Conservation (phyloP, 1,284 basidiomycete genomes). For the Trametes pubescens region DNA sequence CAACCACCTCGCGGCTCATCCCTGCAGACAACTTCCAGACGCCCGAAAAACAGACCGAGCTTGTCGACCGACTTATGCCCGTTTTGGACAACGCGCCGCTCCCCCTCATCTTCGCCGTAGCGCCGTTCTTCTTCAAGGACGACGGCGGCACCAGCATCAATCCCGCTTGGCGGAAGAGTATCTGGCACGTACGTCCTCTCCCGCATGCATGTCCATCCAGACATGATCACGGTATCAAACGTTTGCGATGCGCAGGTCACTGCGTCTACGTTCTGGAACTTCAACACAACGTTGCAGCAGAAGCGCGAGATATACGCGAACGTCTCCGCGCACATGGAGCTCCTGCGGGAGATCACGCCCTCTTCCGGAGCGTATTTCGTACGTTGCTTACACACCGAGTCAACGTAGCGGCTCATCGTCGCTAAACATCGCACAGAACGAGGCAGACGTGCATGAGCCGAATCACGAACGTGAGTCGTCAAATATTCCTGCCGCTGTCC, state of each 20-base stretch:
- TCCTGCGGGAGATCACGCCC: conserved; percentile 53
- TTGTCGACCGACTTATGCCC: conserved; percentile 36
- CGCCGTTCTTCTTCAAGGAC: conserved; percentile 52
- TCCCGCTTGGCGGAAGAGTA: conserved; percentile 51
- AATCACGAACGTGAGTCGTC: conserved; percentile 46
- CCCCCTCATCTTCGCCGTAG: conserved; percentile 42
- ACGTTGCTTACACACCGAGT: too few species aligned
- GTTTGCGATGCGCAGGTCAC: conserved; percentile 30
- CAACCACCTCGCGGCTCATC: conserved; percentile 42
- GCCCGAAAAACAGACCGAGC: conserved; percentile 29
- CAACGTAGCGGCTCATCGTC: neutral
- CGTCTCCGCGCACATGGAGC: conserved; percentile 46
- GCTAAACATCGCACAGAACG: conserved; percentile 49
- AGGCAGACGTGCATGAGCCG: conserved; percentile 62
- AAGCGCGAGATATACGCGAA: conserved; percentile 45
- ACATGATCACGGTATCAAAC: neutral
- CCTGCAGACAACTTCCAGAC: conserved; percentile 39
- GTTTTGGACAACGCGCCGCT: conserved; percentile 34
- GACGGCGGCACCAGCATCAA: conserved; percentile 47
- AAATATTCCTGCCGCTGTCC: neutral
- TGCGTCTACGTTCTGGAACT: conserved; percentile 34
- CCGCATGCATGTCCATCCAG: too few species aligned
- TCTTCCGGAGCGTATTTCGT: conserved; percentile 57
- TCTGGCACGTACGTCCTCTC: conserved; percentile 53
- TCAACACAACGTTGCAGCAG: conserved; percentile 51